Base-by-base conservation (phyloP, 192 early-diverging fungal genomes). In the Entomortierella beljakovae region DNA sequence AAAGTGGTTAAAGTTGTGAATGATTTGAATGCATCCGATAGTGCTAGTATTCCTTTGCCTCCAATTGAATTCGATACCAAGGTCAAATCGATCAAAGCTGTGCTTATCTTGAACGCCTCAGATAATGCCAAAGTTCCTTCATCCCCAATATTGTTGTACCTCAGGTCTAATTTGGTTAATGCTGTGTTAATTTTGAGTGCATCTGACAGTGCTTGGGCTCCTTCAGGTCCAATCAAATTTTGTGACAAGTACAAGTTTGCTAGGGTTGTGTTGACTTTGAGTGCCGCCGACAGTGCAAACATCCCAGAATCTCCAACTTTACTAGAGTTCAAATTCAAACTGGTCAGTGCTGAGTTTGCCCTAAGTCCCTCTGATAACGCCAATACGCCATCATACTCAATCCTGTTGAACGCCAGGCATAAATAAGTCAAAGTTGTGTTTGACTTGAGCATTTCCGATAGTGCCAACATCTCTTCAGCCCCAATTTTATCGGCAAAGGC, bases 131-230 rank as follows among this genome's bases (percentile, higher is more conserved):
- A 4, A 51, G 18, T n/a, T 51, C 20, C 49, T 51, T 51, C 18
- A 18, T 51, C 23, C 49, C 18, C 49, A 51, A 51, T 51, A 7
- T 22, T 10, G 26, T 55, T 55, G 53, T 55, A 10, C 53, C 29
- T 3, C 53, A 55, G 31, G 26, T 8, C 29, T 18, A 55, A 55
- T 29, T 3, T 31, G 18, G 26, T 55, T 28, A 55, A 18, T 10
- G 53, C 31, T 7, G 53, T 15, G 53, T 55, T 55, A 7, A 25
- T 55, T 25, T 31, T 55, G 26, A 55, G 53, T 55, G 53, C 23
- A 5, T 51, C 49, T 6, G 49, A 18, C n/a, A 51, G 18, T 51
- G 5, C 8, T 25, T 15, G 49, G n/a, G 23, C 23, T 51, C 16
- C 23, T 51, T 51, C 49, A 51, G 7, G 7, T 4, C 49, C 49